Base-by-base conservation (phyloP, 768 basidiomycete genomes). In the Serendipita vermifera region DNA sequence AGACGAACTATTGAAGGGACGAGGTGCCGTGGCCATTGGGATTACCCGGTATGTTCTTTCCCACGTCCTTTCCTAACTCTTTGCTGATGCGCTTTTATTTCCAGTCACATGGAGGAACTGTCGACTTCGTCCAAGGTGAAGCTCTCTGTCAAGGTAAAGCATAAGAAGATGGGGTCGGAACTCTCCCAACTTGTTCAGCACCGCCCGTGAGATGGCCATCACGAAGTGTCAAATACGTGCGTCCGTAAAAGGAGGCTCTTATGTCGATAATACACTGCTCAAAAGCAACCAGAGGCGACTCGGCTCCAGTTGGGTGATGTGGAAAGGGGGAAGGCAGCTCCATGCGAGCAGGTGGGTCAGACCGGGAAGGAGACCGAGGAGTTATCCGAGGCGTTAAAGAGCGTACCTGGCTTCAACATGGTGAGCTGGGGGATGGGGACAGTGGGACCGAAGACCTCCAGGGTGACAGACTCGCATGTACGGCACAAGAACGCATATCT, bases 151-250 rank as follows among this genome's bases (percentile, higher is more conserved):
- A 93, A 94, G 68, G 80, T 73, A 51, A 91, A 89, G 3, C 78
- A 83, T 32, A 72, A 67, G 0, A 80, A 80, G 60, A 94, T 99
- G 53, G 94, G 98, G 72, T 81, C 85, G 70, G 94, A 99, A 59
- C 73, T 99, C 91, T 59, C 90, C 91, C 14, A 78, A 72, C 46
- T 73, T 99, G 15, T 99, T 99, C 64, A 78, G 80, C 54, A 85
- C 96, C 69, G 94, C 94, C 4, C 97, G 98, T 67, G 83, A 77
- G 4, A 99, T 99, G 96, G 94, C 97, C n/a, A 89, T 88, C 0
- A 86, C 90, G 65, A 96, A 93, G 20, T 78, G 92, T 14, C 76
- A 82, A 58, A 71, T 67, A 14, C 72, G 75, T 33, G 82, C 84
- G 3, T 51, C 46, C 32, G 46, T 51, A 2, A 31, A 51, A 29